These are phyloP conservation scores for Colletotrichum chlorophyti DNA, from an alignment of 2,329 filamentous ascomycete genomes.

Conservation along the genomic window DNA sequence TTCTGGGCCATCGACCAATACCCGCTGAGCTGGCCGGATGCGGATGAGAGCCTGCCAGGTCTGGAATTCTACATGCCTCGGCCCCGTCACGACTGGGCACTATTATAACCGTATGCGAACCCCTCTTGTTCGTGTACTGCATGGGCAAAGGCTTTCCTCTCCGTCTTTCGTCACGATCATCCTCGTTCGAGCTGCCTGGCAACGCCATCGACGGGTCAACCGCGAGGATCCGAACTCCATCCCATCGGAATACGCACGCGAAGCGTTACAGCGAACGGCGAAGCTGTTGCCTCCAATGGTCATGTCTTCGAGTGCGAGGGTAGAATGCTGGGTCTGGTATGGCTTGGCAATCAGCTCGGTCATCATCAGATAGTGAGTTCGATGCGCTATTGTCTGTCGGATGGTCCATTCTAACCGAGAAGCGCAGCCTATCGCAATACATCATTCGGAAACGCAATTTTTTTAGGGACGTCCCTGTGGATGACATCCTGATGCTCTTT, in stretches of 20 bases:
- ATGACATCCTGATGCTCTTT: conserved; percentile 18
- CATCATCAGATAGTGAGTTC: conserved; percentile 11
- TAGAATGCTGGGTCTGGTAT: conserved; percentile 22
- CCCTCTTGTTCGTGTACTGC: too few relatives aligned
- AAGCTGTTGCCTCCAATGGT: not conserved
- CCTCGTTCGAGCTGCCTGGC: not conserved
- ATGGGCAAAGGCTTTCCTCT: too few relatives aligned
- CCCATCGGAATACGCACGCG: not conserved
- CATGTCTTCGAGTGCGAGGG: not conserved
- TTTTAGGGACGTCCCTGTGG: conserved; percentile 9
- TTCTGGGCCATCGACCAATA: not conserved
- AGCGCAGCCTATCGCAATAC: conserved; percentile 15
- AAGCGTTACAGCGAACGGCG: not conserved
- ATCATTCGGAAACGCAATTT: conserved; percentile 17
- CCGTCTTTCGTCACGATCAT: not conserved
- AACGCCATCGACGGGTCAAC: too few relatives aligned
- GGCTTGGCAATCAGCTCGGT: conserved; percentile 6
- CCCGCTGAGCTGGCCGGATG: not conserved
- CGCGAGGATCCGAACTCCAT: not conserved
- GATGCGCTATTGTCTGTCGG: not conserved
- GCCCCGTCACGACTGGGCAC: not conserved
- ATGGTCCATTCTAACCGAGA: not conserved
- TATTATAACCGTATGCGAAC: not conserved
- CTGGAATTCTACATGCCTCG: not conserved
- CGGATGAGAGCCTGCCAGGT: not conserved